phyloP scores from a whole-genome alignment of 2,329 filamentous ascomycete species.

The Achaetomium macrosporum region DNA sequence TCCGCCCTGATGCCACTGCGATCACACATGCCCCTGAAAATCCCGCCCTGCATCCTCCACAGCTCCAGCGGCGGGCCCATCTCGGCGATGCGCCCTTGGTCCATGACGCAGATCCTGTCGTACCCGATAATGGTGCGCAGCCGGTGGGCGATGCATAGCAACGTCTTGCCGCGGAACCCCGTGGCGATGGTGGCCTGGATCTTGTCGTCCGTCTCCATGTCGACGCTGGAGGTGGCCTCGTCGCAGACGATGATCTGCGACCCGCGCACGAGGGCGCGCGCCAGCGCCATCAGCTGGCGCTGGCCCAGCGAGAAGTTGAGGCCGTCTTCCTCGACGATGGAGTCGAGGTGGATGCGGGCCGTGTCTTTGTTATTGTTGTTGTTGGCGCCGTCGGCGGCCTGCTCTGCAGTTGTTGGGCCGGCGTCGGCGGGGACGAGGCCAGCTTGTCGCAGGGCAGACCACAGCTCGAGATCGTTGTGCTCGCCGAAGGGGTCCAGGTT shows the following conservation, averaged over 20 bases:
- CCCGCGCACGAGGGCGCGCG: constrained; percentile 79
- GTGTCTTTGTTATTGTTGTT: constrained; percentile 29
- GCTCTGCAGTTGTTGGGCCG: constrained; percentile 18
- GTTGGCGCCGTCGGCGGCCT: constrained; percentile 32
- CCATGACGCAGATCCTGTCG: constrained; percentile 96
- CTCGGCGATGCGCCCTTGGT: constrained; percentile 80
- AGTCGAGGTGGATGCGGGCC: constrained; percentile 75
- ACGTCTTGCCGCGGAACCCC: constrained; percentile 78
- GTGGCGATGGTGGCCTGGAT: constrained; percentile 84
- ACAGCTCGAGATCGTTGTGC: constrained; percentile 70
- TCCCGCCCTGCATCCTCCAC: constrained; percentile 62
- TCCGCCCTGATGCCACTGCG: constrained; percentile 65
- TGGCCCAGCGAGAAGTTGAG: constrained; percentile 95
- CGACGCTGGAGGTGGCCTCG: constrained; percentile 87
- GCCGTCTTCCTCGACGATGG: constrained; percentile 83
- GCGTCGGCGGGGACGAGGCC: constrained; percentile 55
- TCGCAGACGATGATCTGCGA: constrained; percentile 94
- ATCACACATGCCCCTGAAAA: constrained; percentile 88
- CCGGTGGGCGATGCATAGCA: constrained; percentile 89
- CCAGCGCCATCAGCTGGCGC: constrained; percentile 90
- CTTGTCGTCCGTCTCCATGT: constrained; percentile 95
- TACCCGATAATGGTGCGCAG: constrained; percentile 90
- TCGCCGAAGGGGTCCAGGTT: constrained; percentile 79
- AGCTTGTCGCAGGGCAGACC: constrained; percentile 70
- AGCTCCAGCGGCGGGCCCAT: constrained; percentile 69